phyloP scores from a whole-genome alignment of 495 filamentous ascomycete species.

The Aspergillus egyptiacus region DNA sequence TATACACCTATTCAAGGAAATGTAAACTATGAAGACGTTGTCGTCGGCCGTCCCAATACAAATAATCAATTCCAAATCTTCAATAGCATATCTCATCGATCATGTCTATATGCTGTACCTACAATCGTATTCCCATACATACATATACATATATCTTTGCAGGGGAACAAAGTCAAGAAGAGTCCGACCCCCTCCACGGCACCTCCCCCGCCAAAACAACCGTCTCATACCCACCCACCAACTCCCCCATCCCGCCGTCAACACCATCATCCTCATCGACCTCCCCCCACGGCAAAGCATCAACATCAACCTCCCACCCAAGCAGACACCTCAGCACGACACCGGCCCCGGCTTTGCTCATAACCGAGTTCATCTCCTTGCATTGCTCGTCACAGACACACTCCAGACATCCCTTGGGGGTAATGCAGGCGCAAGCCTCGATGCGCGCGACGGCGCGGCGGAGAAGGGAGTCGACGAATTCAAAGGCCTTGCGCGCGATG shows the following conservation, averaged over 20 bases:
- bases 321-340: slow-evolving; percentile 75
- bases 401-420: slow-evolving; percentile 71
- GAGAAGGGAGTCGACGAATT: slow-evolving; percentile 77
- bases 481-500: slow-evolving; percentile 86
- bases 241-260: slow-evolving; percentile 44
- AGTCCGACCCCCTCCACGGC: slow-evolving; percentile 23
- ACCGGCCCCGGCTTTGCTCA: slow-evolving; percentile 82
- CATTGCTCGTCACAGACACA: slow-evolving; percentile 83
- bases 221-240: slow-evolving; percentile 74
- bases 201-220: slow-evolving; percentile 68
- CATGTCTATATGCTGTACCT: too few relatives aligned
- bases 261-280: slow-evolving; percentile 37
- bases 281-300: slow-evolving; percentile 73
- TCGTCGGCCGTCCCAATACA: too few relatives aligned
- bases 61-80: too few relatives aligned
- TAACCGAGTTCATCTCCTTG: slow-evolving; percentile 81
- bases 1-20: too few relatives aligned
- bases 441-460: slow-evolving; percentile 74
- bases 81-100: too few relatives aligned
- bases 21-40: too few relatives aligned
- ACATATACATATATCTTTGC: too few relatives aligned
- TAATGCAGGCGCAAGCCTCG: slow-evolving; percentile 59
- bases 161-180: too few relatives aligned
- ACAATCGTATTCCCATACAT: too few relatives aligned
- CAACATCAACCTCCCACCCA: slow-evolving; percentile 65